Evolutionary conservation across 2,329 filamentous ascomycete species (phyloP).

Genomic region (Eurotiales sp.): DNA sequence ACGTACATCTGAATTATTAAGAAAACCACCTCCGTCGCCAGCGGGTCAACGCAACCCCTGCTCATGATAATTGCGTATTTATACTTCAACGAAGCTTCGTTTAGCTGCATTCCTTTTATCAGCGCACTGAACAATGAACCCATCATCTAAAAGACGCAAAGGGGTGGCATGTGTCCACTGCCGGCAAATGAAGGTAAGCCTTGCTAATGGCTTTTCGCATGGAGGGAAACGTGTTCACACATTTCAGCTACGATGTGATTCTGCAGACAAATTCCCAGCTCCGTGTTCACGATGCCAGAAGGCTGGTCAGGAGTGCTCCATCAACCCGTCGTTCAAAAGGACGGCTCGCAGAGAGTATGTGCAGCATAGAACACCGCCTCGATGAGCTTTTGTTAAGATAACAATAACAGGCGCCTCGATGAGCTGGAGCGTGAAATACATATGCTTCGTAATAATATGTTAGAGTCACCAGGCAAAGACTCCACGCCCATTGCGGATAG

Average conservation of each 20-base stretch:
- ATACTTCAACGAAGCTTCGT: too few relatives aligned
- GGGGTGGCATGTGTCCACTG: background rate
- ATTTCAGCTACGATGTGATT: background rate
- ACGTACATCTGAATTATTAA: too few relatives aligned
- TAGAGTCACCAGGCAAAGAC: background rate
- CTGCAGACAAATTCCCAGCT: background rate
- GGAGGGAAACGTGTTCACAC: too few relatives aligned
- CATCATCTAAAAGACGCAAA: background rate
- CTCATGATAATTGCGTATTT: too few relatives aligned
- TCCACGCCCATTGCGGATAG: background rate
- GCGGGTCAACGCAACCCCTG: too few relatives aligned
- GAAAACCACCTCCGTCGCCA: too few relatives aligned
- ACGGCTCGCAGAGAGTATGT: background rate
- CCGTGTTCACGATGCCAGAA: background rate
- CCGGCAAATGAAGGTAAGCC: background rate
- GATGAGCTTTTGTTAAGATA: background rate
- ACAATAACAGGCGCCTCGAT: background rate
- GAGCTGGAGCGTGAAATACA: background rate
- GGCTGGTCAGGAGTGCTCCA: background rate
- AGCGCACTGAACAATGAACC: too few relatives aligned
- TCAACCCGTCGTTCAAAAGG: background rate
- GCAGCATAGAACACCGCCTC: background rate
- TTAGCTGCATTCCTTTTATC: too few relatives aligned
- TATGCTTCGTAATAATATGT: background rate
- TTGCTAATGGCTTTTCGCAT: background rate